These are phyloP conservation scores for Areca catechu DNA, from an alignment of 176 grass and related monocot genomes.

Conservation along the genomic window DNA sequence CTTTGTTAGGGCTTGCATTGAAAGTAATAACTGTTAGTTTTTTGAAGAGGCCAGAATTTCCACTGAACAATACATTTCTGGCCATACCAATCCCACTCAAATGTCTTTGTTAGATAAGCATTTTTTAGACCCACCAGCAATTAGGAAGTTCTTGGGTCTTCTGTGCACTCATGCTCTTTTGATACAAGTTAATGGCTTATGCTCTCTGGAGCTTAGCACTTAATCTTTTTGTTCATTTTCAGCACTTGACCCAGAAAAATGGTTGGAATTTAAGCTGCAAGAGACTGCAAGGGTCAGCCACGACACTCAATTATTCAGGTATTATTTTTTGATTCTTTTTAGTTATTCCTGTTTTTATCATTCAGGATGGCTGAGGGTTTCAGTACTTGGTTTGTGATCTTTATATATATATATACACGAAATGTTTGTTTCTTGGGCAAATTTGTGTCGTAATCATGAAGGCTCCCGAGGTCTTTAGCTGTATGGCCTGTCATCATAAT, in stretches of 20 bases:
- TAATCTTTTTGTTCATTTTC: conserved; percentile 12
- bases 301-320: conserved; percentile 83
- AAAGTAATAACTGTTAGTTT: too few relatives aligned
- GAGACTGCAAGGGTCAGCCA: conserved; percentile 85
- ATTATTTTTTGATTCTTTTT: conserved; percentile 14
- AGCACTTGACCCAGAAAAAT: conserved; percentile 96
- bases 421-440: neutral
- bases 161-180: neutral
- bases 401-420: neutral
- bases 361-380: neutral
- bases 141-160: neutral
- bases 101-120: too few relatives aligned
- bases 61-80: too few relatives aligned
- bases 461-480: too few relatives aligned
- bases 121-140: too few relatives aligned
- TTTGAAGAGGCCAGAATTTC: too few relatives aligned
- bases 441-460: too few relatives aligned
- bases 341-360: conserved; percentile 5
- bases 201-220: neutral
- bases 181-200: neutral
- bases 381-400: too few relatives aligned
- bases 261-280: conserved; percentile 90
- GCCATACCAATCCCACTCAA: too few relatives aligned
- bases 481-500: too few relatives aligned
- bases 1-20: too few relatives aligned